Evolutionary conservation across 2,329 filamentous ascomycete genomes (phyloP), one percentile per base, ranked within the genome.

Genomic region (Paracoccidioides lutzii): DNA sequence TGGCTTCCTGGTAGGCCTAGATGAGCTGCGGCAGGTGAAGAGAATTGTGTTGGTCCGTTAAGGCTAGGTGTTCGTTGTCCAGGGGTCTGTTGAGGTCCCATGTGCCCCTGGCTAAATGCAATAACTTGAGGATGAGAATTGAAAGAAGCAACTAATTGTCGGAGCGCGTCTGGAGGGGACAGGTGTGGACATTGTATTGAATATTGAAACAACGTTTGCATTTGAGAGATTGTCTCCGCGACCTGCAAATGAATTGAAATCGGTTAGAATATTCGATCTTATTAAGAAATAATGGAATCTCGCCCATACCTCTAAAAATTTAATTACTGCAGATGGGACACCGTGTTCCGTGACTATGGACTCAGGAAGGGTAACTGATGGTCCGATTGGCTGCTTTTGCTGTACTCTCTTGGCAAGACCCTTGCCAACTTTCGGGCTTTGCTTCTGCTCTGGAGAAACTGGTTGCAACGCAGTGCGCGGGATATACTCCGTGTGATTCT

Each of bases 401-500:
- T 74, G 73, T 53, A 76, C 75, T 55, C 74, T 69, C 63, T 80
- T 80, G 53, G 71, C 70, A 42, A 73, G 64, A 53, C 76, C 76
- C 65, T 83, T 83, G 50, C 75, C 76, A 65, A 82, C 76, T 62
- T 78, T 80, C n/a, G 78, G 80, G 43, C 77, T 82, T 62, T 77
- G 75, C 56, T 78, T 83, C 64, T 76, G 76, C 53, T 78, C 78
- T 9, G 77, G 75, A 12, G 76, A 76, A 59, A 74, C 75, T 59
- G 76, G 58, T 8, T 66, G 64, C 71, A 78, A 63, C 51, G 76
- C 77, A 58, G 77, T 81, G 54, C 88, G 82, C 28, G 90, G 84
- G 48, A 97, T 76, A 64, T 86, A 95, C 71, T 97, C 90, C 62
- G 90, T 87, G 64, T 94, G 86, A 52, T 78, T 79, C 40, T 77